phyloP scores from a whole-genome alignment of 345 rosid genomes.

The Citrus unshiu region DNA sequence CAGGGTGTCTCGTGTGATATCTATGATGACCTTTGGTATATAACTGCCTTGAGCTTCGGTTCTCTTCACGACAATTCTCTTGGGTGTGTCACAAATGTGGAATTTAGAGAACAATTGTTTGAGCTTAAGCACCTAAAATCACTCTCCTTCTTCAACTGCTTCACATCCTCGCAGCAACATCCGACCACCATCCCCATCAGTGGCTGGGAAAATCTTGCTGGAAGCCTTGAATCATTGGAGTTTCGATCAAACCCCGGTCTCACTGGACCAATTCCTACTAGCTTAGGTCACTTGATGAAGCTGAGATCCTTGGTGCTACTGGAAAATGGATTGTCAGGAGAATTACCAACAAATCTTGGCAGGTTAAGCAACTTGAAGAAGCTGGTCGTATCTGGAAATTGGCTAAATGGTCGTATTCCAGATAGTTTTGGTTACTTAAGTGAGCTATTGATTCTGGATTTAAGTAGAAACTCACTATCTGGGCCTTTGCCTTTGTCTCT shows the following conservation, averaged over 20 bases:
- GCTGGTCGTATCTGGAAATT: conserved; percentile 68
- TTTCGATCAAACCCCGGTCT: conserved; percentile 81
- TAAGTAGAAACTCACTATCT: conserved; percentile 68
- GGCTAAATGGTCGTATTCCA: conserved; percentile 57
- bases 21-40: conserved; percentile 72
- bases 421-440: conserved; percentile 41
- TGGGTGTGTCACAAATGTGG: conserved; percentile 45
- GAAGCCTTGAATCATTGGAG: conserved; percentile 60
- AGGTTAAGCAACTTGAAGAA: conserved; percentile 54
- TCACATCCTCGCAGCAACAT: conserved; percentile 38
- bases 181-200: conserved; percentile 36
- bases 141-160: conserved; percentile 67
- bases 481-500: conserved; percentile 56
- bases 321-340: conserved; percentile 65
- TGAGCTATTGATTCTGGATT: conserved; percentile 66
- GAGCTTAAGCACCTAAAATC: conserved; percentile 76
- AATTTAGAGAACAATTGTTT: conserved; percentile 62
- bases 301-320: conserved; percentile 73
- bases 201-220: conserved; percentile 56
- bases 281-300: conserved; percentile 47
- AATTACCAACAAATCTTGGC: conserved; percentile 47
- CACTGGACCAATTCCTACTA: conserved; percentile 55
- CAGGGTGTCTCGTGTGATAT: conserved; percentile 95
- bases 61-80: conserved; percentile 70
- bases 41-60: conserved; percentile 73